A percentile compares a stretch with the other conserved stretches of the same genome.
These are phyloP conservation scores for Colletotrichum liaoningense DNA, from an alignment of 2,329 filamentous ascomycete genomes.

Conservation along the genomic window DNA sequence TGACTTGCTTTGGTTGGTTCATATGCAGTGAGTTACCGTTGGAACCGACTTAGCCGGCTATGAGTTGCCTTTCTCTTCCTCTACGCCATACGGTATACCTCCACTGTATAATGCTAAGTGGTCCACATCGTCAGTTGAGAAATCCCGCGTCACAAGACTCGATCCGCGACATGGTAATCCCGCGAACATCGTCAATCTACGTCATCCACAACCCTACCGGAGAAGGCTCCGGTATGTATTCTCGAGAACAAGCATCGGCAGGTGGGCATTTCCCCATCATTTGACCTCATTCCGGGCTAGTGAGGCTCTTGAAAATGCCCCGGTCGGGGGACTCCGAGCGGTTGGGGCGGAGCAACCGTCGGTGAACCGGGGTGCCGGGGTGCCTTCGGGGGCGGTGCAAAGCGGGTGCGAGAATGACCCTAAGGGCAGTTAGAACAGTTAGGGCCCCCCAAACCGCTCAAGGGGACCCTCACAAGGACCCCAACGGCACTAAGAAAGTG, in stretches of 20 bases:
- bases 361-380: conserved; percentile 19
- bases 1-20: not conserved
- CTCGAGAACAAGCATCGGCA: conserved; percentile 28
- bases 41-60: not conserved
- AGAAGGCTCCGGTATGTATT: conserved; percentile 1
- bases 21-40: not conserved
- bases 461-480: not conserved
- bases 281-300: conserved; percentile 3
- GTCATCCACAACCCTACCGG: conserved; percentile 10
- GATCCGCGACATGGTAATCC: not conserved
- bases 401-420: not conserved
- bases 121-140: not conserved
- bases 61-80: not conserved
- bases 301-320: conserved; percentile 28
- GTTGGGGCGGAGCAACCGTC: conserved; percentile 29
- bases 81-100: not conserved
- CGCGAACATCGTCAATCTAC: not conserved
- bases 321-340: conserved; percentile 21
- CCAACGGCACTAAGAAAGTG: conserved; percentile 7
- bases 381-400: conserved; percentile 14
- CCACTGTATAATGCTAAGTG: not conserved
- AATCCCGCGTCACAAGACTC: not conserved
- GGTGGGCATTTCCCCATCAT: conserved; percentile 17
- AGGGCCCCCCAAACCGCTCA: not conserved
- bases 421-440: no score